A percentile compares a stretch with the other conserved stretches of the same genome.
phyloP scores from a whole-genome alignment of 345 rosid species.

The Nephelium lappaceum region DNA sequence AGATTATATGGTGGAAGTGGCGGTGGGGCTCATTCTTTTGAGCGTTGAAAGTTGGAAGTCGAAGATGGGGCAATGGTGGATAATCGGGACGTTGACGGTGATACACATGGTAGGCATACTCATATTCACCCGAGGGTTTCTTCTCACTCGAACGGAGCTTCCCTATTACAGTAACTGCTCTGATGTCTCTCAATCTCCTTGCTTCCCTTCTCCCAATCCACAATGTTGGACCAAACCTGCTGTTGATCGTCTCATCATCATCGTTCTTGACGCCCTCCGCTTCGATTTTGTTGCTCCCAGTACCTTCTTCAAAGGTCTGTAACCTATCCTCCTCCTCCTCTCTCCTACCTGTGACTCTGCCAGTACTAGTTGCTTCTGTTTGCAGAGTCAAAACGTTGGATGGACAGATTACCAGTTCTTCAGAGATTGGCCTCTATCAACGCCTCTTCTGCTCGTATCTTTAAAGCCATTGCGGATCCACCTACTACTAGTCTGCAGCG shows the following conservation, averaged over 20 bases:
- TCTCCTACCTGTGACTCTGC: background rate
- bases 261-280: constrained; percentile 89
- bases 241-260: constrained; percentile 67
- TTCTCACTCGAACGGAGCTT: constrained; percentile 93
- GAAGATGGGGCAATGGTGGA: constrained; percentile 29
- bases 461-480: constrained; percentile 97
- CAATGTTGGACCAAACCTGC: constrained; percentile 74
- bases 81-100: constrained; percentile 30
- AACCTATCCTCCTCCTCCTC: background rate
- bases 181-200: constrained; percentile 68
- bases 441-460: constrained; percentile 72
- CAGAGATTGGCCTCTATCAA: constrained; percentile 62
- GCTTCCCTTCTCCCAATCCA: constrained; percentile 34
- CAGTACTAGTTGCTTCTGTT: background rate
- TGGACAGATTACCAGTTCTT: constrained; percentile 72
- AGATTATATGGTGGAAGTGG: no score
- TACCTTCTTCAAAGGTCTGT: constrained; percentile 60
- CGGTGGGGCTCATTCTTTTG: no score
- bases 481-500: constrained; percentile 96
- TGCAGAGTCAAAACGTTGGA: constrained; percentile 79
- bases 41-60: no score
- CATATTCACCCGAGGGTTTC: constrained; percentile 80
- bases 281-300: constrained; percentile 87
- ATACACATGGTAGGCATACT: constrained; percentile 64
- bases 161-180: constrained; percentile 69